Evolutionary conservation across 768 basidiomycete species (phyloP).

Genomic region (Royoungia palumana): DNA sequence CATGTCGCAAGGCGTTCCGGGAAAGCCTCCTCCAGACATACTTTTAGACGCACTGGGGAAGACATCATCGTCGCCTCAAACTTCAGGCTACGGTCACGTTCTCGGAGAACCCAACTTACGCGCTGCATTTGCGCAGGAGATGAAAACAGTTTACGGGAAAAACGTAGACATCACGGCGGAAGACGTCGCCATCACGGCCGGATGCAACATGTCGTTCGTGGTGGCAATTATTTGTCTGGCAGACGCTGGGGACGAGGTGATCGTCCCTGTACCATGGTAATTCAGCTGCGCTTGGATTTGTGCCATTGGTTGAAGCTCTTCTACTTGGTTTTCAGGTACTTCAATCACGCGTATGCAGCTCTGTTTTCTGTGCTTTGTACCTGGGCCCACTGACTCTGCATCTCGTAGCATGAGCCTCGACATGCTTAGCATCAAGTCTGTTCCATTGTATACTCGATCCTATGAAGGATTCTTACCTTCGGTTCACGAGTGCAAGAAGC

Average conservation of each 20-base stretch:
- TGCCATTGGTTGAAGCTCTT: background rate
- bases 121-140: constrained; percentile 54
- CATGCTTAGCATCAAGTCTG: constrained; percentile 56
- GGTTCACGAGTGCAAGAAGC: constrained; percentile 40
- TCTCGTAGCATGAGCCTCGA: constrained; percentile 65
- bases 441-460: constrained; percentile 51
- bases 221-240: constrained; percentile 60
- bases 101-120: constrained; percentile 57
- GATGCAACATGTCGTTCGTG: constrained; percentile 72
- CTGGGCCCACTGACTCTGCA: background rate
- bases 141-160: constrained; percentile 54
- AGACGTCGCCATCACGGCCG: constrained; percentile 68
- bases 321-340: constrained; percentile 45
- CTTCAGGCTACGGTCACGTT: constrained; percentile 56
- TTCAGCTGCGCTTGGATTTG: background rate
- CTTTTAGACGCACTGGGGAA: constrained; percentile 49
- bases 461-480: constrained; percentile 62
- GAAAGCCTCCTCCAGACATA: constrained; percentile 52
- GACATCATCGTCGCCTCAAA: constrained; percentile 40
- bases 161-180: constrained; percentile 45
- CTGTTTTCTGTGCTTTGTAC: background rate
- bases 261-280: constrained; percentile 71
- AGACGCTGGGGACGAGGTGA: constrained; percentile 66
- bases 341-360: constrained; percentile 52
- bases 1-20: constrained; percentile 77